Evolutionary conservation across 768 basidiomycete genomes (phyloP), one percentile per base, ranked within the genome.

Genomic region (Psilocybe cyanescens): DNA sequence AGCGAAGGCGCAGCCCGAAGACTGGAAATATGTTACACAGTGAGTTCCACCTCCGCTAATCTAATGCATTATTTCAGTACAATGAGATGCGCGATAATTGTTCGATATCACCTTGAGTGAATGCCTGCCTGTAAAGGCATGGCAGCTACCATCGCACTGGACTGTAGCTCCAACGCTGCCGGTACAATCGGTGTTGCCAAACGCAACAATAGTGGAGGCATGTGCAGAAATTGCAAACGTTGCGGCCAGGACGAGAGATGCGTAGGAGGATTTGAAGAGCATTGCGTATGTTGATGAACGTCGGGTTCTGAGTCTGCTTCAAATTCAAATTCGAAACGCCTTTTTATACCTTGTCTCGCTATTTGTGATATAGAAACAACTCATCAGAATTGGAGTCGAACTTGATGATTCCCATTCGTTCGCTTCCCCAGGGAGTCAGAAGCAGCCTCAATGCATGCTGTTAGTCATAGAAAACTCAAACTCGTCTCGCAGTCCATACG

Each of bases 81-180:
- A 7, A 5, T 14, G 14, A 39, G 33, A 12, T 35, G 17, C 41
- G 7, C 14, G 11, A 30, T 33, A 31, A 29, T 12, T 35, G 7
- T 35, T 35, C 11, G 11, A 30, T 19, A 30, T 14, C 30, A 61
- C 55, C 55, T 46, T 30, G n/a, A 62, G 31, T 12, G 61, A 62
- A 48, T 62, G 61, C 45, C 61, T 62, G 17, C 35, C 37, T 7
- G 51, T 39, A 37, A 62, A 62, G 19, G 37, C 48, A 19, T 62
- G 61, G 44, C 61, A 62, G 52, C 57, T 62, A 33, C 61, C 61
- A 29, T 62, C 61, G 44, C 61, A 62, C 30, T 57, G 55, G 3
- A 58, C 61, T 4, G 55, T 54, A 7, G 29, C 44, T 4, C 61
- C 61, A 2, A 35, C 56, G 28, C n/a, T 28, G 12, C 61, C 57